Conservation (phyloP, 306 rosid genomes). For the Quercus cerris region DNA sequence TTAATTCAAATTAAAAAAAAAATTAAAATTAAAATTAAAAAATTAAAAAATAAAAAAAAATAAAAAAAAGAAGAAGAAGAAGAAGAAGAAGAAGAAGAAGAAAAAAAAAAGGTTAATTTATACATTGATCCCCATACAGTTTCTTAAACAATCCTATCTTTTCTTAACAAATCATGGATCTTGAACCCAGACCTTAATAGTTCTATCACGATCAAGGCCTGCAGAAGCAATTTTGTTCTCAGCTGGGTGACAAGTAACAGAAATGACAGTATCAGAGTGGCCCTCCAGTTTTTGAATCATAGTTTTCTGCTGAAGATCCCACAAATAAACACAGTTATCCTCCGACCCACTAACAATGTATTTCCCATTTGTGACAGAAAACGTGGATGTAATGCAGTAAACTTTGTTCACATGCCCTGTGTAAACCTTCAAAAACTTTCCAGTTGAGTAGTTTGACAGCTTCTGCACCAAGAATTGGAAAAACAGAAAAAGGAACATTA, state of each 20-base stretch:
- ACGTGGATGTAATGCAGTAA: conserved; percentile 76
- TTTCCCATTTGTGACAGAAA: conserved; percentile 84
- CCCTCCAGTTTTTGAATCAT: conserved; percentile 92
- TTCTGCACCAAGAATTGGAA: conserved; percentile 50
- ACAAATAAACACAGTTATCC: conserved; percentile 73
- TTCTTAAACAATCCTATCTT: conserved; percentile 19
- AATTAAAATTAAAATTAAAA: too few species aligned
- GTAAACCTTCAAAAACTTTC: conserved; percentile 63
- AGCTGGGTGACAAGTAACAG: conserved; percentile 79
- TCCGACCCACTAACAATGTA: conserved; percentile 92
- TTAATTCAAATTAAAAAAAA: neutral
- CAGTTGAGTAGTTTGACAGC: conserved; percentile 77
- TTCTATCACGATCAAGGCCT: conserved; percentile 64
- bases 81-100: too few species aligned
- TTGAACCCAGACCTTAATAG: conserved; percentile 85
- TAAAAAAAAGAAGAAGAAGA: too few species aligned
- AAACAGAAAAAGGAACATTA: neutral
- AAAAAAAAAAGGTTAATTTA: neutral
- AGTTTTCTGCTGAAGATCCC: conserved; percentile 86
- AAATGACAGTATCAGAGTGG: conserved; percentile 76
- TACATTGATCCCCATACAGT: conserved; percentile 1
- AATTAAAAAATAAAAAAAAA: neutral
- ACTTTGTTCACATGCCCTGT: conserved; percentile 59
- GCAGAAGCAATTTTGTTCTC: conserved; percentile 95
- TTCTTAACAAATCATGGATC: conserved; percentile 37